These are phyloP conservation scores for Syzygium jambos DNA, from an alignment of 345 rosid species.

Conservation along the genomic window DNA sequence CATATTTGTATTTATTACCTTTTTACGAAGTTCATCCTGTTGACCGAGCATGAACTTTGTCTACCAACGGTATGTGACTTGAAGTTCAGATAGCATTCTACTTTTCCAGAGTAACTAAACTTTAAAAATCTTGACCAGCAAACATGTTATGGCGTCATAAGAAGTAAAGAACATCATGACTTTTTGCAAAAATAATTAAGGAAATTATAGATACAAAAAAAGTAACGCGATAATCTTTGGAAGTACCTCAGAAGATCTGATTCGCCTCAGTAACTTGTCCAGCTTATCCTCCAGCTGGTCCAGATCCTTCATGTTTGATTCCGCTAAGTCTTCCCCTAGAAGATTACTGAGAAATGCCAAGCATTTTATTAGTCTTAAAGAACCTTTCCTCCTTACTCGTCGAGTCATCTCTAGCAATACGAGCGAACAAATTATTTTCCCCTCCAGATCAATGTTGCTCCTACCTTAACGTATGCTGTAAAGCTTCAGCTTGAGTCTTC, in stretches of 20 bases:
- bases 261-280: slow-evolving; percentile 26
- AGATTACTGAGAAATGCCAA: slow-evolving; percentile 16
- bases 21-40: slow-evolving; percentile 23
- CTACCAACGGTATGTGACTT: slow-evolving; percentile 8
- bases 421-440: not conserved
- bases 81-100: not conserved
- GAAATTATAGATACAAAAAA: not conserved
- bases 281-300: slow-evolving; percentile 39
- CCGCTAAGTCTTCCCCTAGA: slow-evolving; percentile 41
- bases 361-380: not conserved
- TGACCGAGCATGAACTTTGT: slow-evolving; percentile 7
- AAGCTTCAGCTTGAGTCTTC: slow-evolving; percentile 42
- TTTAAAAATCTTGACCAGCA: not conserved
- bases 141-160: not conserved
- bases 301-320: slow-evolving; percentile 24
- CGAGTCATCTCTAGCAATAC: not conserved
- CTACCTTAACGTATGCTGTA: slow-evolving; percentile 63
- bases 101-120: not conserved
- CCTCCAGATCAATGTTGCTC: not conserved
- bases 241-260: slow-evolving; percentile 34
- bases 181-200: not conserved
- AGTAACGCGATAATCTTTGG: not conserved
- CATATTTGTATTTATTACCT: slow-evolving; percentile 5
- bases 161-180: not conserved
- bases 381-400: not conserved